A percentile compares a stretch with the other conserved stretches of the same genome.
phyloP scores from a whole-genome alignment of 2,329 filamentous ascomycete genomes.

The Aurifilum marmelostoma region DNA sequence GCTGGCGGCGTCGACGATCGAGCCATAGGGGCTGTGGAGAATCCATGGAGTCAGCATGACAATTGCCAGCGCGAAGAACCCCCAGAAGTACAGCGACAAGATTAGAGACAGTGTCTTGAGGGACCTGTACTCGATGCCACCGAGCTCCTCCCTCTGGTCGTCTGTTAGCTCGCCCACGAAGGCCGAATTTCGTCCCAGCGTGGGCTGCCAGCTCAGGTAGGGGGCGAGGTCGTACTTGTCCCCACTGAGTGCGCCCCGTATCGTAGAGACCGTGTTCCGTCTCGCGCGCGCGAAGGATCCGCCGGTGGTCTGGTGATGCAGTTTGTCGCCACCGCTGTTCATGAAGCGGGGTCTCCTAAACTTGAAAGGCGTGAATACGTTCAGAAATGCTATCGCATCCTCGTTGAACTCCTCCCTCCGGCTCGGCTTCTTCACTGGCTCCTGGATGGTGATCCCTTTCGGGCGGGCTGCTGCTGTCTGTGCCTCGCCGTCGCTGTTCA shows the following conservation, averaged over 20 bases:
- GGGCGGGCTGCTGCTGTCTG: constrained; percentile 36
- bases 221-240: constrained; percentile 67
- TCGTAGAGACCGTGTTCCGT: constrained; percentile 59
- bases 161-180: constrained; percentile 83
- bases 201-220: constrained; percentile 93
- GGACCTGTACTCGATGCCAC: constrained; percentile 94
- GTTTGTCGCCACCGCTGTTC: constrained; percentile 43
- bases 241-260: constrained; percentile 60
- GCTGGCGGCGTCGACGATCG: constrained; percentile 63
- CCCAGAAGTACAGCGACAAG: constrained; percentile 77
- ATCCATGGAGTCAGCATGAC: constrained; percentile 83
- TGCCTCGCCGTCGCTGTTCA: constrained; percentile 9
- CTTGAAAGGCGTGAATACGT: constrained; percentile 40
- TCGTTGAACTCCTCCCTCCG: constrained; percentile 49
- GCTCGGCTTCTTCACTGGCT: constrained; percentile 54
- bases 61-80: constrained; percentile 78
- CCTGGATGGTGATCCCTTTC: constrained; percentile 64
- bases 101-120: constrained; percentile 83
- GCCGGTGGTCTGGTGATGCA: constrained; percentile 42
- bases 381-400: constrained; percentile 44
- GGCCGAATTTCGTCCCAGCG: constrained; percentile 88
- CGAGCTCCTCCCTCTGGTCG: constrained; percentile 91
- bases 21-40: constrained; percentile 62
- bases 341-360: constrained; percentile 34
- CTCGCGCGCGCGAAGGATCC: constrained; percentile 37